Evolutionary conservation across 2,329 filamentous ascomycete species (phyloP), one percentile per base, ranked within the genome.

Genomic region (Scytalidium lignicola): DNA sequence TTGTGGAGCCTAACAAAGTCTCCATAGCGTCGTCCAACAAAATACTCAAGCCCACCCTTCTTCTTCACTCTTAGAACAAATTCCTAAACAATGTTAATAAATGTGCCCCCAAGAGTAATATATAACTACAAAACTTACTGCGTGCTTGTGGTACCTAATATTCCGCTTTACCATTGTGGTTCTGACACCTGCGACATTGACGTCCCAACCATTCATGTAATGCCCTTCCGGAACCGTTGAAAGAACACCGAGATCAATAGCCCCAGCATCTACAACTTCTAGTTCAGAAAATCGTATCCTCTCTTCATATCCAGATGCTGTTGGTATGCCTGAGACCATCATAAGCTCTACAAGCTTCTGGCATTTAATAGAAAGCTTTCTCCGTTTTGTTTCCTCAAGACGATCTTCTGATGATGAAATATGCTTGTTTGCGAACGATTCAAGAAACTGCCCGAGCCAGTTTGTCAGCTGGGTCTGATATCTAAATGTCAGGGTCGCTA

Each of bases 261-360:
- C 91, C 48, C 90, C 88, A 55, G 90, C 82, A 63, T 99, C 93
- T 22, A 99, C 90, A 20, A 97, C 90, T 64, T 99, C 93, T 70
- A 99, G 86, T 70, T 99, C 93, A 1, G 90, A 90, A 66, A 99
- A 99, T 45, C 90, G 83, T 63, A 99, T 96, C 50, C 93, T 83
- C 73, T 99, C 93, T 69, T 99, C 93, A 65, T 97, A 99, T 2
- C 93, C 93, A 3, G 91, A 96, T 3, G 93, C 90, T 1, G 93
- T 99, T 28, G 88, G 89, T 50, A 99, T 86, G 32, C 93, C 93
- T 7, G 92, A 97, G 8, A 99, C 93, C 90, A 99, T 96, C 93
- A 99, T 99, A 53, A 99, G 76, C 74, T 99, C 93, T 10, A 99
- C 89, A 50, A 99, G 74, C 73, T 99, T 99, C 67, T 93, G 86